Base-by-base conservation (phyloP, 2,329 filamentous ascomycete genomes). In the Fusarium nisikadoi region DNA sequence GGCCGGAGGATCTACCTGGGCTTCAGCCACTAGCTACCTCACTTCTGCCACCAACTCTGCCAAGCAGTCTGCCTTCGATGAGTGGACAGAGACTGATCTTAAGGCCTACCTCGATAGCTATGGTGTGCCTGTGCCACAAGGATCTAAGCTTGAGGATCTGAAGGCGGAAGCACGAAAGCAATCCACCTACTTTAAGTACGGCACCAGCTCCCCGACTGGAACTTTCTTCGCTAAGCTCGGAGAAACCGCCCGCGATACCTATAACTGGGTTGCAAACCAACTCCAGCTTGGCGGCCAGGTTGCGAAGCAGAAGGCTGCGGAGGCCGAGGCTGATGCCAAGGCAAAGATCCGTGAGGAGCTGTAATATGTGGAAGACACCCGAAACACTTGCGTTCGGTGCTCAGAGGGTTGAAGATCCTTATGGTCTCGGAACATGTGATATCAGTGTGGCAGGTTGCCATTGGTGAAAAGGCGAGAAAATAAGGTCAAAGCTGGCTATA, bases 91-190 rank as follows among this genome's bases (percentile, higher is more conserved):
- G 76, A 88, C 87, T 49, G 92, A 95, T 31, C 84, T 96, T 69
- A 95, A 95, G 85, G 84, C 88, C 2, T 95, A 95, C 77, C 88
- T 95, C 11, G 93, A 95, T 79, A 92, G 90, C 69, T 95, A 94
- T 72, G 93, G 93, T 41, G 84, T 95, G 43, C 81, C 85, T 8
- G 85, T 88, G 43, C 91, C 91, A 46, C 91, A 94, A 79, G 91
- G 91, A 10, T 90, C 90, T 23, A 91, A 84, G 63, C 75, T 90
- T 62, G 92, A 95, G 66, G 87, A 94, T 78, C 85, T 95, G 25
- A 89, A 89, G 68, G 92, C 92, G 13, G 85, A 89, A 65, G 93
- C 92, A 20, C 90, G 92, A 73, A 91, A 91, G 80, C 91, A 94
- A 76, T 87, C 89, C 27, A 93, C 91, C 27, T 94, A 92, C 81